phyloP scores from a whole-genome alignment of 2,329 filamentous ascomycete genomes.

The Colletotrichum sp. region DNA sequence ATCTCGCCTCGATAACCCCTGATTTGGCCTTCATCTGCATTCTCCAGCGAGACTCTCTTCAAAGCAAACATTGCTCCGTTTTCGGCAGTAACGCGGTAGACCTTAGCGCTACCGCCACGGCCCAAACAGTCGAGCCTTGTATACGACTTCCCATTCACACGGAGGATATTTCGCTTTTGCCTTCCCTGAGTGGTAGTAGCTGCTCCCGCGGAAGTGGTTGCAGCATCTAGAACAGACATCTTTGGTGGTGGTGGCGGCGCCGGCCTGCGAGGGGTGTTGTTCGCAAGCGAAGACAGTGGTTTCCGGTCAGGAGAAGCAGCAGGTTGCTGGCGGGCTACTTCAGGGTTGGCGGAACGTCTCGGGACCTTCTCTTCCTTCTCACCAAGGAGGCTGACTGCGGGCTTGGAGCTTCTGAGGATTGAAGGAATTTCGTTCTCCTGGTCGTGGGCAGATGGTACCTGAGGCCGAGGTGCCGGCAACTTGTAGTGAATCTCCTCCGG shows the following conservation, averaged over 20 bases:
- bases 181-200: slow-evolving; percentile 73
- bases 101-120: slow-evolving; percentile 89
- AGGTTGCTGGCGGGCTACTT: slow-evolving; percentile 39
- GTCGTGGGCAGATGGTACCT: slow-evolving; percentile 69
- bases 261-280: slow-evolving; percentile 77
- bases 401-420: slow-evolving; percentile 68
- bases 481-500: slow-evolving; percentile 54
- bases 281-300: slow-evolving; percentile 57
- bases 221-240: slow-evolving; percentile 94
- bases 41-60: slow-evolving; percentile 90
- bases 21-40: slow-evolving; percentile 84
- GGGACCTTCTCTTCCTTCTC: slow-evolving; percentile 63
- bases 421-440: slow-evolving; percentile 85
- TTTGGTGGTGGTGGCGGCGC: slow-evolving; percentile 88
- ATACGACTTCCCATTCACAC: slow-evolving; percentile 90
- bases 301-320: slow-evolving; percentile 60
- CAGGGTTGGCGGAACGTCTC: slow-evolving; percentile 53
- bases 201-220: slow-evolving; percentile 82
- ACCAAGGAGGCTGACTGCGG: slow-evolving; percentile 55
- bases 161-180: slow-evolving; percentile 82
- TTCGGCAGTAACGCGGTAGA: slow-evolving; percentile 96
- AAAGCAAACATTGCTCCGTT: slow-evolving; percentile 95
- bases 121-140: slow-evolving; percentile 90
- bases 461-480: slow-evolving; percentile 58
- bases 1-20: slow-evolving; percentile 95